A percentile compares a stretch with the other conserved stretches of the same genome.
These are phyloP conservation scores for Cantharellus anzutake DNA, from an alignment of 768 basidiomycete species.

Conservation along the genomic window DNA sequence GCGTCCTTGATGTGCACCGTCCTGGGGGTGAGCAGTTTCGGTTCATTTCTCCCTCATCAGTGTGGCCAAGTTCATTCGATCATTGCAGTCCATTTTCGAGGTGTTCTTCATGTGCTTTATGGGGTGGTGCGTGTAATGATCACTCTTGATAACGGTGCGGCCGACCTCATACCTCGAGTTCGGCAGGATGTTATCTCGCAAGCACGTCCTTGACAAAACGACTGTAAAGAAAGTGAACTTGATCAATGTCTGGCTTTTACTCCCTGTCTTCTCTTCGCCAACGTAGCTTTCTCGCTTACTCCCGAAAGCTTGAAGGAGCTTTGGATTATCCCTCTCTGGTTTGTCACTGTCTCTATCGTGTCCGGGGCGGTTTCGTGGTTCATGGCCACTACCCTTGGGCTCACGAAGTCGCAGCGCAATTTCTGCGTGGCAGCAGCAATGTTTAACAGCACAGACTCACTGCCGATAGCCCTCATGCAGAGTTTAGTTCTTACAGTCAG, in stretches of 20 bases:
- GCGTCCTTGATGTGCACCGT: background rate
- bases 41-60: no score
- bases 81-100: constrained; percentile 59
- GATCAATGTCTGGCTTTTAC: constrained; percentile 77
- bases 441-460: constrained; percentile 90
- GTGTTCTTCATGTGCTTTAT: constrained; percentile 74
- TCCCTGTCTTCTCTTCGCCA: constrained; percentile 74
- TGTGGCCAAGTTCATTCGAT: background rate
- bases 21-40: background rate
- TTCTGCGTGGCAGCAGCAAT: constrained; percentile 68
- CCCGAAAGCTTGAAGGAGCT: constrained; percentile 36
- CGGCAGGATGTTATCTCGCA: constrained; percentile 42
- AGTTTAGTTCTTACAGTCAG: constrained; percentile 69
- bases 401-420: constrained; percentile 59
- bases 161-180: background rate
- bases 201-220: constrained; percentile 70
- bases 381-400: constrained; percentile 40
- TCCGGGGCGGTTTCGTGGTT: constrained; percentile 51
- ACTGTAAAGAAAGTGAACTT: constrained; percentile 75
- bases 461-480: constrained; percentile 76
- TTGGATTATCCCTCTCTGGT: constrained; percentile 77
- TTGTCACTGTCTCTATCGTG: constrained; percentile 49
- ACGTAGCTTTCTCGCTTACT: constrained; percentile 81
- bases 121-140: constrained; percentile 25
- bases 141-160: background rate